Conservation (phyloP, 2,329 filamentous ascomycete genomes). For the Elsinoe australis region DNA sequence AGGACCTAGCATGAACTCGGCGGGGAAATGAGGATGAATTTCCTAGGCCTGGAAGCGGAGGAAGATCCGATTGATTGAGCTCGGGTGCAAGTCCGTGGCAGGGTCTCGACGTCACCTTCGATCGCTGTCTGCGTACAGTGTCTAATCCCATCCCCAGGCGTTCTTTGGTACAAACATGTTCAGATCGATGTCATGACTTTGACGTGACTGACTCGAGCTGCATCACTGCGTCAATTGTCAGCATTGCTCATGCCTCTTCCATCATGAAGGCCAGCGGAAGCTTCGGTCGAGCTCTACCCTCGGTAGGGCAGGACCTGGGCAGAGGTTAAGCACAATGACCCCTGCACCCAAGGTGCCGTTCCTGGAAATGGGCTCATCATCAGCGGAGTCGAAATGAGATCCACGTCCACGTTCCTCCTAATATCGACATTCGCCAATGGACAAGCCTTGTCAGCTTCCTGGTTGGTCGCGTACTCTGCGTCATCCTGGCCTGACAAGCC, state of each 20-base stretch:
- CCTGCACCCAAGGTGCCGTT: conserved; percentile 2
- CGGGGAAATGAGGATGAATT: no score
- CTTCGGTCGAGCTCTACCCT: neutral
- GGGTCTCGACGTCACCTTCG: conserved; percentile 8
- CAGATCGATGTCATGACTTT: conserved; percentile 15
- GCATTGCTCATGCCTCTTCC: neutral
- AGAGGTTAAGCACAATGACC: conserved; percentile 1
- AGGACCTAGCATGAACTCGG: no score
- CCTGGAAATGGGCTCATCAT: conserved; percentile 4
- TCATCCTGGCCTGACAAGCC: conserved; percentile 13
- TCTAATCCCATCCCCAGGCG: neutral
- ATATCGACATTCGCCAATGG: conserved; percentile 7
- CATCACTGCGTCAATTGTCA: neutral
- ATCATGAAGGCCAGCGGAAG: neutral
- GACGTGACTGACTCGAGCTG: neutral
- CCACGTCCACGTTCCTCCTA: neutral
- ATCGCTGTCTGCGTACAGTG: neutral
- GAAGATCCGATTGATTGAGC: conserved; percentile 13
- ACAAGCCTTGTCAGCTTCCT: conserved; percentile 11
- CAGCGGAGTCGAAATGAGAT: conserved; percentile 9
- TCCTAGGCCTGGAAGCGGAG: no score
- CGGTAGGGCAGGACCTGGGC: neutral
- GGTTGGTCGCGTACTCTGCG: conserved; percentile 13
- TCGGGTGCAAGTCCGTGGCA: neutral
- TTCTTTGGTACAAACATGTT: conserved; percentile 2